Evolutionary conservation across 2,329 filamentous ascomycete genomes (phyloP).

Genomic region (Cryphonectria parasitica): DNA sequence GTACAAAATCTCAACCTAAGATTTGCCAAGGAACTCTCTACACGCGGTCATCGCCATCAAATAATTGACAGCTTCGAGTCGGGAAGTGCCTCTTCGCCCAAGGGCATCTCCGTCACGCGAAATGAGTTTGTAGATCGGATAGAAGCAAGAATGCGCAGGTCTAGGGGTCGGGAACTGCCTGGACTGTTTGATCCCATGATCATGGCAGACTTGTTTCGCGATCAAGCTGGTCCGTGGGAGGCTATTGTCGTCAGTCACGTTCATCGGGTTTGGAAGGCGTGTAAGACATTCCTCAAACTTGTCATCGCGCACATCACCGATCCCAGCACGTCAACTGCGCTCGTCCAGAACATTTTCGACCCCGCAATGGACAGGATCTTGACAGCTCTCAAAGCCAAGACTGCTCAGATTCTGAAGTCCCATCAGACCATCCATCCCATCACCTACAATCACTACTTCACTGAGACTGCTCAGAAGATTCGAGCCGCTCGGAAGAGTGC

Average conservation of each 20-base stretch:
- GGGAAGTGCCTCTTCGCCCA: not conserved
- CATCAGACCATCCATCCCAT: slow-evolving; percentile 49
- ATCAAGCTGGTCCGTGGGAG: slow-evolving; percentile 22
- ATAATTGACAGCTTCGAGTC: not conserved
- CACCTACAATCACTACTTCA: slow-evolving; percentile 55
- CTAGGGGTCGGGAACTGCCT: slow-evolving; percentile 24
- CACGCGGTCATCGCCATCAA: slow-evolving; percentile 9
- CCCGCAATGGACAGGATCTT: slow-evolving; percentile 31
- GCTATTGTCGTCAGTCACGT: slow-evolving; percentile 7
- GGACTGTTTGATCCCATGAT: slow-evolving; percentile 19
- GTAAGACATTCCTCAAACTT: slow-evolving; percentile 1
- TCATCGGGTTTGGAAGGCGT: not conserved
- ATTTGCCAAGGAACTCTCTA: slow-evolving; percentile 7
- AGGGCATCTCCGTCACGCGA: not conserved
- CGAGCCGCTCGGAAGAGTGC: slow-evolving; percentile 34
- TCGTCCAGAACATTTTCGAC: slow-evolving; percentile 22
- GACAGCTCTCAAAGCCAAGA: slow-evolving; percentile 41
- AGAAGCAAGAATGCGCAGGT: slow-evolving; percentile 9
- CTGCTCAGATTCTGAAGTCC: slow-evolving; percentile 43
- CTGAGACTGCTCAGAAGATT: slow-evolving; percentile 37
- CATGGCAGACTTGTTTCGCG: slow-evolving; percentile 16
- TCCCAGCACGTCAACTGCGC: not conserved
- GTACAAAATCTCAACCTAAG: slow-evolving; percentile 19
- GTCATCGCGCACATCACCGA: slow-evolving; percentile 17
- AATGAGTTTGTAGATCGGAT: slow-evolving; percentile 17